Base-by-base conservation (phyloP, 148 eudicot species). In the Limonium bicolor region DNA sequence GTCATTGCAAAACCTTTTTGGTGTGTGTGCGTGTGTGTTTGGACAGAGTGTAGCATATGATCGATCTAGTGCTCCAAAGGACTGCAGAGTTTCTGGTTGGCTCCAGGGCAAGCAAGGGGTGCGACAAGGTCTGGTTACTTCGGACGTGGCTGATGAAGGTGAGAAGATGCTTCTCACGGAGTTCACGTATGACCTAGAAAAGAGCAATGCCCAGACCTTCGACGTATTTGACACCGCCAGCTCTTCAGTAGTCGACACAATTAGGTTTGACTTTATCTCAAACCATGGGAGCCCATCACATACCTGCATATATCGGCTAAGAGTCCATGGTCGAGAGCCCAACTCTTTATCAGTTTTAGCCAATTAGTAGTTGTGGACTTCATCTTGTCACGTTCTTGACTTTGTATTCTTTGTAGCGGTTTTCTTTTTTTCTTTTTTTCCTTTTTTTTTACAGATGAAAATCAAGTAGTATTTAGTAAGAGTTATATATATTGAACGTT, bases 271-370 rank as follows among this genome's bases (percentile, higher is more conserved):
- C 26, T 63, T 83, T 48, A 48, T 73, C 32, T 77, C 97, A 17
- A 88, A 88, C 64, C 81, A 88, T 20, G 97, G 97, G 23, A 67
- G 64, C 36, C 56, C 71, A 38, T 37, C 70, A 16, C 70, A 69
- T 51, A 88, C 97, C 9, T 88, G 97, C 74, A 84, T 88, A 58
- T 88, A 88, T 56, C 72, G 97, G 20, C 36, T 88, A 27, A 70
- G 97, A 66, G 94, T 88, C 30, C 97, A 88, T 10, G 97, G 97
- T 22, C 69, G 52, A 29, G 72, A 77, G 69, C 77, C 83, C 4
- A 50, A 53, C 32, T 58, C 80, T 1, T 50, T 70, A 54, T 59
- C 76, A 12, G n/a, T n/a, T n/a, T n/a, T n/a, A n/a, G n/a, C n/a
- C n/a, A n/a, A n/a, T n/a, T n/a, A n/a, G n/a, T n/a, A n/a, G n/a